Evolutionary conservation across 106 monocot genomes (phyloP).

Genomic region (Xerophyta viscosa): DNA sequence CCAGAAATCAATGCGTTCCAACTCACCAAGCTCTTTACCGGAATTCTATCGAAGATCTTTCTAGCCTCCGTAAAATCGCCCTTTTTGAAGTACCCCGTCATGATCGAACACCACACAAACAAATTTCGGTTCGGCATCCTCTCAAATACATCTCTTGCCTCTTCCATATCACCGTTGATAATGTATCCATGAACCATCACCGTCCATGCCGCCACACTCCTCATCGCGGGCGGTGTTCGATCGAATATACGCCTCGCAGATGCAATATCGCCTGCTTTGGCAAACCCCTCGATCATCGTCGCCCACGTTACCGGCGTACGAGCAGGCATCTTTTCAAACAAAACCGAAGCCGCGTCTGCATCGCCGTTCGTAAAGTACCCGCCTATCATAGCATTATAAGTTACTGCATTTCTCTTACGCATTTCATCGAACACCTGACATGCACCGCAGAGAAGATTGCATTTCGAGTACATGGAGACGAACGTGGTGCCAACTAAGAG

Average conservation of each 20-base stretch:
- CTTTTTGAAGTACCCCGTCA: slow-evolving; percentile 56
- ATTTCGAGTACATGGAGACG: slow-evolving; percentile 46
- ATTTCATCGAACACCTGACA: slow-evolving; percentile 48
- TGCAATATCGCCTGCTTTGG: slow-evolving; percentile 17
- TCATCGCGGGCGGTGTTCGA: slow-evolving; percentile 25
- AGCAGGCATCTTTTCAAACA: slow-evolving; percentile 15
- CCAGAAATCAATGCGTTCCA: slow-evolving; percentile 53
- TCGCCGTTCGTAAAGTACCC: slow-evolving; percentile 30
- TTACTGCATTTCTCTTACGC: slow-evolving; percentile 38
- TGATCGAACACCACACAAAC: slow-evolving; percentile 61
- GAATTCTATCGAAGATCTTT: slow-evolving; percentile 38
- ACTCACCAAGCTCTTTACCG: slow-evolving; percentile 42
- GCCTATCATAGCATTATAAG: slow-evolving; percentile 52
- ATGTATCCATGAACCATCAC: slow-evolving; percentile 45
- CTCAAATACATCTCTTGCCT: slow-evolving; percentile 42
- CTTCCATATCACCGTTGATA: slow-evolving; percentile 30
- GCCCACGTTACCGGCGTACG: slow-evolving; percentile 42
- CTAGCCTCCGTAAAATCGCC: slow-evolving; percentile 36
- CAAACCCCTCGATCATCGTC: slow-evolving; percentile 47
- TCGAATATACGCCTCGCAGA: slow-evolving; percentile 46
- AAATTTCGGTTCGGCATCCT: slow-evolving; percentile 37
- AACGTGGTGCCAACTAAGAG: slow-evolving; percentile 42
- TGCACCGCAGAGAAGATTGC: slow-evolving; percentile 7
- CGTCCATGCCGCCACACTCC: slow-evolving; percentile 51
- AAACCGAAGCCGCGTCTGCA: slow-evolving; percentile 21